Evolutionary conservation across 2,329 filamentous ascomycete genomes (phyloP).

Genomic region (Cladophialophora immunda): DNA sequence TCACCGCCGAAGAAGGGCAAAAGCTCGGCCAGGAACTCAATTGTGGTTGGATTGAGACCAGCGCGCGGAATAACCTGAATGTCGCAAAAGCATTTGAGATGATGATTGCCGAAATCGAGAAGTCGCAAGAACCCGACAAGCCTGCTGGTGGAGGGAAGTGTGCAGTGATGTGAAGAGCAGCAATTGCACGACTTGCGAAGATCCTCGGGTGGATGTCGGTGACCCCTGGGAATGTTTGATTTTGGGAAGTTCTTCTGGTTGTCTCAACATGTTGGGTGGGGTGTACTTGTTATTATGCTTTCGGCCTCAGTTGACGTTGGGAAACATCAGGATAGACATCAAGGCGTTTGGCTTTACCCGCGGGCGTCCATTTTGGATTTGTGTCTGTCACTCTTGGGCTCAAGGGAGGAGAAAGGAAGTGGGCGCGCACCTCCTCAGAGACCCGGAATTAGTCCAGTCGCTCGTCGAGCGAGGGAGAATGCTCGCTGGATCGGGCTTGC

Average conservation of each 20-base stretch:
- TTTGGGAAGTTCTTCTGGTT: constrained; percentile 3
- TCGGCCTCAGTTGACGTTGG: background rate
- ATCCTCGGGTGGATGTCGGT: background rate
- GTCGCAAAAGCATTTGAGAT: constrained; percentile 92
- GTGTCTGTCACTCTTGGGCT: background rate
- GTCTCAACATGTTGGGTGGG: background rate
- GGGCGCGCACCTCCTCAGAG: background rate
- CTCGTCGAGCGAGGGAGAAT: constrained; percentile 1
- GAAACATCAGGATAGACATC: background rate
- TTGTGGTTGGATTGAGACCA: constrained; percentile 94
- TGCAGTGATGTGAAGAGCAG: constrained; percentile 74
- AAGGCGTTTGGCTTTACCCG: background rate
- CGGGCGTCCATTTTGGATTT: background rate
- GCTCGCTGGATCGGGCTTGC: background rate
- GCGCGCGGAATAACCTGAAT: constrained; percentile 92
- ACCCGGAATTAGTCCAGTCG: background rate
- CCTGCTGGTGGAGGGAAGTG: constrained; percentile 84
- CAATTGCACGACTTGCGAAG: background rate
- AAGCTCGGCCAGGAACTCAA: constrained; percentile 85
- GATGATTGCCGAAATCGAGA: constrained; percentile 94
- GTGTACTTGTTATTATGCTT: background rate
- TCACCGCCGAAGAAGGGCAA: constrained; percentile 83
- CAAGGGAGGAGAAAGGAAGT: background rate
- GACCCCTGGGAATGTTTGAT: background rate
- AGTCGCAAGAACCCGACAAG: constrained; percentile 88